Percentiles rank a stretch among this genome's conserved stretches.
phyloP scores from a whole-genome alignment of 2,329 filamentous ascomycete genomes.

The Diaporthe eres region DNA sequence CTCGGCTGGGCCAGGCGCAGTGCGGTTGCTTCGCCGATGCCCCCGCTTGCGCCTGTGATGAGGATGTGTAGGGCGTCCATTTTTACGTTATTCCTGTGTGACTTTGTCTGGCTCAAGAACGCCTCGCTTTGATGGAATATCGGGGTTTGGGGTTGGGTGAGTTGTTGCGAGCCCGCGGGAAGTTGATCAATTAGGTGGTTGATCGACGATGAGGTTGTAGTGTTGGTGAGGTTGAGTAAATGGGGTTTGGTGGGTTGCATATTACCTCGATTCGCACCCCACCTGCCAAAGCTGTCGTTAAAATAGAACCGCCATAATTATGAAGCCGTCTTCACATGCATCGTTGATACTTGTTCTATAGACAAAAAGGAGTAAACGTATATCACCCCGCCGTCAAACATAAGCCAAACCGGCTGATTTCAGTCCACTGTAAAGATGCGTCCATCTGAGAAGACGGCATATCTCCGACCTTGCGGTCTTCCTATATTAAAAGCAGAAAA shows the following conservation, averaged over 20 bases:
- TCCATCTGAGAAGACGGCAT: too few relatives aligned
- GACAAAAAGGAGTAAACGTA: background rate
- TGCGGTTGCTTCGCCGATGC: constrained; percentile 38
- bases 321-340: background rate
- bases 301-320: background rate
- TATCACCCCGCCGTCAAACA: background rate
- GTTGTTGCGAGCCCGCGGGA: background rate
- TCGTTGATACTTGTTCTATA: background rate
- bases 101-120: background rate
- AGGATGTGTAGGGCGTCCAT: constrained; percentile 30
- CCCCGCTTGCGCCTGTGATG: constrained; percentile 39
- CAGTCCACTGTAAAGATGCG: too few relatives aligned
- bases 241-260: constrained; percentile 9
- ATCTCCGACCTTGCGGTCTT: constrained; percentile 17
- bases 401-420: too few relatives aligned
- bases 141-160: background rate
- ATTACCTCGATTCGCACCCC: background rate
- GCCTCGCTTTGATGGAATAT: background rate
- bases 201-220: background rate
- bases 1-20: constrained; percentile 34
- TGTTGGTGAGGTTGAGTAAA: background rate
- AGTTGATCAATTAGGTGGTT: background rate
- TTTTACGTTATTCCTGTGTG: background rate
- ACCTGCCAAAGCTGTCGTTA: background rate
- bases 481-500: constrained; percentile 13